Evolutionary conservation across 2,329 filamentous ascomycete species (phyloP).

Genomic region (Purpureocillium lavendulum): DNA sequence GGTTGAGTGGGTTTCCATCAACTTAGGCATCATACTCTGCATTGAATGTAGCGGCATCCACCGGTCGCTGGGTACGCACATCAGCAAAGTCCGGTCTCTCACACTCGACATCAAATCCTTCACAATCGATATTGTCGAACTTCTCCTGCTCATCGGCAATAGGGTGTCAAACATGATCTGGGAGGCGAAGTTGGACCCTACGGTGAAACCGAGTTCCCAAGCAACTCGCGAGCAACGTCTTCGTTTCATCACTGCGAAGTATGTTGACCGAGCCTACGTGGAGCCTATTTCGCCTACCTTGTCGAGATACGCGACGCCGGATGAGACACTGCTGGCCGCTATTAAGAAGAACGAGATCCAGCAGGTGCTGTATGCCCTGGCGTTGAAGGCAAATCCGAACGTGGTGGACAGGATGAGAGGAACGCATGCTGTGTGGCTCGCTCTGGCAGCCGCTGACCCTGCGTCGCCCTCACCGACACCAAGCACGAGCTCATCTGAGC

Average conservation of each 20-base stretch:
- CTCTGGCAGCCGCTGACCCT: conserved; percentile 85
- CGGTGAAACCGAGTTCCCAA: conserved; percentile 63
- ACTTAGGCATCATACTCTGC: conserved; percentile 89
- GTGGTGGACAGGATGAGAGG: conserved; percentile 75
- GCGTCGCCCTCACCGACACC: conserved; percentile 58
- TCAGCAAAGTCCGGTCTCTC: conserved; percentile 91
- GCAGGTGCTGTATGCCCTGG: conserved; percentile 83
- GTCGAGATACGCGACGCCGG: conserved; percentile 67
- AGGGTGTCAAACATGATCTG: conserved; percentile 93
- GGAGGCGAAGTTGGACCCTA: conserved; percentile 75
- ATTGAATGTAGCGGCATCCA: conserved; percentile 98
- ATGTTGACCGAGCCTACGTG: conserved; percentile 76
- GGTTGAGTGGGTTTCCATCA: conserved; percentile 98
- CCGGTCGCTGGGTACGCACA: conserved; percentile 90
- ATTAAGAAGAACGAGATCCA: conserved; percentile 97
- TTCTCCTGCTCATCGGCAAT: conserved; percentile 86
- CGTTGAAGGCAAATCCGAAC: conserved; percentile 81
- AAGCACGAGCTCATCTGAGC: conserved; percentile 31
- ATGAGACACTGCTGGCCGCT: conserved; percentile 82
- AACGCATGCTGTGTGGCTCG: conserved; percentile 84
- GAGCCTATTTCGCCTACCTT: conserved; percentile 67
- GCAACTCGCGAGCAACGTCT: conserved; percentile 84
- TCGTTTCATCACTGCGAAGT: conserved; percentile 93
- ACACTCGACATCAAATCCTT: conserved; percentile 95
- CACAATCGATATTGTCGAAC: conserved; percentile 91